These are phyloP conservation scores for Suillus lakei DNA, from an alignment of 768 basidiomycete species.

Conservation along the genomic window DNA sequence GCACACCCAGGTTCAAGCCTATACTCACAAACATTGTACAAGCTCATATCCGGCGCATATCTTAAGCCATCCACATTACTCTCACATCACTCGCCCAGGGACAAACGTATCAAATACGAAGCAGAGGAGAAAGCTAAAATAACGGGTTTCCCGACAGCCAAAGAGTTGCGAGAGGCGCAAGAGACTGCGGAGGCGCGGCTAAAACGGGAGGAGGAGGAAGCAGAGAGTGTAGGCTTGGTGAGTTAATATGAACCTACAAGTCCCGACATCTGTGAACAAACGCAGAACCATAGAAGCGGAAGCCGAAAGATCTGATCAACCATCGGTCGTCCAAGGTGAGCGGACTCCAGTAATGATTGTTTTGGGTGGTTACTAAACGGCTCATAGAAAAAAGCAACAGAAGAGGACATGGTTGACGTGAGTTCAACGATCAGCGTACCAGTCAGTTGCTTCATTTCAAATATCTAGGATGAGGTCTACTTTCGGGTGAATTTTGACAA, in stretches of 20 bases:
- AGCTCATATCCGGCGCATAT: constrained; percentile 74
- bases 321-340: constrained; percentile 60
- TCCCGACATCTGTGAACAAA: constrained; percentile 24
- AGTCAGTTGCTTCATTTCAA: background rate
- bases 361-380: constrained; percentile 17
- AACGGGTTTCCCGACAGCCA: constrained; percentile 77
- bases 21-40: constrained; percentile 66
- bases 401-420: constrained; percentile 73
- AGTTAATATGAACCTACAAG: constrained; percentile 29
- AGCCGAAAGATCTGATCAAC: constrained; percentile 48
- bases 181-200: constrained; percentile 66
- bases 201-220: constrained; percentile 73
- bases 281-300: constrained; percentile 58
- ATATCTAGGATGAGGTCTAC: constrained; percentile 64
- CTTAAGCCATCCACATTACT: constrained; percentile 79
- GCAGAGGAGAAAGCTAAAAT: constrained; percentile 78
- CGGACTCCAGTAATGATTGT: constrained; percentile 6
- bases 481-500: constrained; percentile 90
- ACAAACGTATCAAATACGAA: constrained; percentile 82
- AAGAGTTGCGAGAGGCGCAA: constrained; percentile 75
- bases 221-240: constrained; percentile 75
- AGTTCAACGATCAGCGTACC: constrained; percentile 28
- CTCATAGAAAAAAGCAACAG: constrained; percentile 50
- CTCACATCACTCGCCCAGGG: constrained; percentile 79
- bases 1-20: constrained; percentile 39